These are phyloP conservation scores for Eimeria brunetti DNA, from an alignment of 169 alveolate genomes.

Conservation along the genomic window DNA sequence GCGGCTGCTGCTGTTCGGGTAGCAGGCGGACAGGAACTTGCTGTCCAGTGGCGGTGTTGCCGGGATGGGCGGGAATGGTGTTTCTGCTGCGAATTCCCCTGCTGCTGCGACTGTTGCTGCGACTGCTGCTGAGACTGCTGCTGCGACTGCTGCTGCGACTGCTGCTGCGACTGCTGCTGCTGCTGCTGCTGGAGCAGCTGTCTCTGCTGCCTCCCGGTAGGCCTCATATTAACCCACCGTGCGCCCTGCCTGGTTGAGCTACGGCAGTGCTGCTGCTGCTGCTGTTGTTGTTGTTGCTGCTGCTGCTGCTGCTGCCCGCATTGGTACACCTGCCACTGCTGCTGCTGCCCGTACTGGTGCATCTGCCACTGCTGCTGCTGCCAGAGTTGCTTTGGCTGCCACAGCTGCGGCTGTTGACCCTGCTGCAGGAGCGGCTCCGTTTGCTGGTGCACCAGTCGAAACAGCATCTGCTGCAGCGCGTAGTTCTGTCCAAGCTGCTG, in stretches of 20 bases:
- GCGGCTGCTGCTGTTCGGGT: slow-evolving; percentile 3
- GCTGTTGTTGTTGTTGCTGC: background rate
- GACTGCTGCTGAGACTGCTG: background rate
- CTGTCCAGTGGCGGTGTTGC: background rate
- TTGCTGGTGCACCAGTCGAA: background rate
- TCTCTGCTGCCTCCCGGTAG: background rate
- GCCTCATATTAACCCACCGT: background rate
- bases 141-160: background rate
- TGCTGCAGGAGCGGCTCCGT: background rate
- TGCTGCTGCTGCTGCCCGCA: background rate
- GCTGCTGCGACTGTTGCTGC: background rate
- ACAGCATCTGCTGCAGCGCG: slow-evolving; percentile 5
- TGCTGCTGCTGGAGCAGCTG: slow-evolving; percentile 17
- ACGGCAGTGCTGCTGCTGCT: background rate
- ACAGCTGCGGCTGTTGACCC: background rate
- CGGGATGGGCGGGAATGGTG: background rate
- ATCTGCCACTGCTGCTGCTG: background rate
- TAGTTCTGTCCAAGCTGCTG: background rate
- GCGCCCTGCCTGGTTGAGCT: background rate
- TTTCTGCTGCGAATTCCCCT: background rate
- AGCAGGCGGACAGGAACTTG: background rate
- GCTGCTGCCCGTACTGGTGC: slow-evolving; percentile 1
- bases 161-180: background rate
- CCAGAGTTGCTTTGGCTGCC: background rate
- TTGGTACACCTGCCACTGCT: background rate